These are phyloP conservation scores for Xerophyta viscosa DNA, from an alignment of 106 monocot species.

Conservation along the genomic window DNA sequence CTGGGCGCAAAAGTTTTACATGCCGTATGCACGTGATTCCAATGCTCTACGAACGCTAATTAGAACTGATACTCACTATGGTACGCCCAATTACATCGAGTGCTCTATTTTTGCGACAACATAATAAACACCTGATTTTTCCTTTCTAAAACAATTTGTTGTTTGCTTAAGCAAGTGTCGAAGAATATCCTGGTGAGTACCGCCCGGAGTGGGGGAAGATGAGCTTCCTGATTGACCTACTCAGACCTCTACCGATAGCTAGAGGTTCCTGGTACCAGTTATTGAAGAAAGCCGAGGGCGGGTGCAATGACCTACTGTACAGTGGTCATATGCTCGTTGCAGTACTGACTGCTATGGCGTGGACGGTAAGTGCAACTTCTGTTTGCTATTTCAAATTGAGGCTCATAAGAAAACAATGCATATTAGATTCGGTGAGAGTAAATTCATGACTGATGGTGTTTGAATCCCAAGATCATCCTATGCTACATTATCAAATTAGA, in stretches of 20 bases:
- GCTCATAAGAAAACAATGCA: no score
- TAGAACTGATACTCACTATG: slow-evolving; percentile 49
- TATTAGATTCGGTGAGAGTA: no score
- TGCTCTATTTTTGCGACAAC: neutral
- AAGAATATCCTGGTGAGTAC: slow-evolving; percentile 66
- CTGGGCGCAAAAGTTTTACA: slow-evolving; percentile 90
- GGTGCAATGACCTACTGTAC: slow-evolving; percentile 94
- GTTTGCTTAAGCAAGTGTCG: slow-evolving; percentile 31
- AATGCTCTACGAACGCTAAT: slow-evolving; percentile 57
- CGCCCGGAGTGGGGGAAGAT: slow-evolving; percentile 81
- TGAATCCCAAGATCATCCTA: no score
- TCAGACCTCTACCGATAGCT: slow-evolving; percentile 63
- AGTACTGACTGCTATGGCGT: slow-evolving; percentile 96
- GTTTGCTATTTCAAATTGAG: neutral
- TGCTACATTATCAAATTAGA: no score
- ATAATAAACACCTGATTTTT: neutral
- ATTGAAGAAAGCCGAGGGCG: slow-evolving; percentile 80
- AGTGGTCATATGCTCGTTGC: slow-evolving; percentile 98
- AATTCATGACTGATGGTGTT: no score
- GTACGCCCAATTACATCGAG: slow-evolving; percentile 17
- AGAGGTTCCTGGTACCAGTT: slow-evolving; percentile 82
- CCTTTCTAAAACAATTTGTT: no score
- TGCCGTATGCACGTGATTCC: slow-evolving; percentile 72
- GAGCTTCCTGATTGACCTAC: slow-evolving; percentile 68
- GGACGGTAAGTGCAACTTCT: slow-evolving; percentile 53